Evolutionary conservation across 129 eudicot genomes (phyloP).

Genomic region (carrot (Daucus carota)): DNA sequence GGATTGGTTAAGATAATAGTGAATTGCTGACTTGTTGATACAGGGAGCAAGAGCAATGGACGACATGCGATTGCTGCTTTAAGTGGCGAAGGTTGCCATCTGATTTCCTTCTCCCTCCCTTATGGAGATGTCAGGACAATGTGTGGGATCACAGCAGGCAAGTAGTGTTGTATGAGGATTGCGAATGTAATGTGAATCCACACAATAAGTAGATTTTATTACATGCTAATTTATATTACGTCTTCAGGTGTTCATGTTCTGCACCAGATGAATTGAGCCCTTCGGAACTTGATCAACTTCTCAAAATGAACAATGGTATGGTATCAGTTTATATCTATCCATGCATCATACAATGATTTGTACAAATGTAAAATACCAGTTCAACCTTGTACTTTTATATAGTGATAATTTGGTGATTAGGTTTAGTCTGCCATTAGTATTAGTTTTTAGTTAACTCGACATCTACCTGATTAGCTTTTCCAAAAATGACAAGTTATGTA

Average conservation of each 20-base stretch:
- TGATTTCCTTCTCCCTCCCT: constrained; percentile 74
- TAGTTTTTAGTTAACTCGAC: neutral
- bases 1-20: neutral
- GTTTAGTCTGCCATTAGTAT: neutral
- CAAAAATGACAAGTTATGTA: neutral
- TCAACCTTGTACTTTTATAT: neutral
- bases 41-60: constrained; percentile 94
- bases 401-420: neutral
- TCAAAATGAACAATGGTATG: constrained; percentile 60
- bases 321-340: neutral
- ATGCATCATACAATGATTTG: neutral
- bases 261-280: constrained; percentile 80
- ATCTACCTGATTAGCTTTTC: neutral
- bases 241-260: constrained; percentile 64
- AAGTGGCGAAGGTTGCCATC: constrained; percentile 87
- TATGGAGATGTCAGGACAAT: constrained; percentile 88
- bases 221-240: constrained; percentile 8
- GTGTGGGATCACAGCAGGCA: constrained; percentile 60
- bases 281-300: constrained; percentile 62
- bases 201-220: neutral
- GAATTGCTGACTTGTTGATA: constrained; percentile 10
- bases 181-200: neutral
- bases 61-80: constrained; percentile 75
- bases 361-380: neutral
- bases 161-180: neutral